Base-by-base conservation (phyloP, 106 monocot genomes). In the Dactylorhiza incarnata region DNA sequence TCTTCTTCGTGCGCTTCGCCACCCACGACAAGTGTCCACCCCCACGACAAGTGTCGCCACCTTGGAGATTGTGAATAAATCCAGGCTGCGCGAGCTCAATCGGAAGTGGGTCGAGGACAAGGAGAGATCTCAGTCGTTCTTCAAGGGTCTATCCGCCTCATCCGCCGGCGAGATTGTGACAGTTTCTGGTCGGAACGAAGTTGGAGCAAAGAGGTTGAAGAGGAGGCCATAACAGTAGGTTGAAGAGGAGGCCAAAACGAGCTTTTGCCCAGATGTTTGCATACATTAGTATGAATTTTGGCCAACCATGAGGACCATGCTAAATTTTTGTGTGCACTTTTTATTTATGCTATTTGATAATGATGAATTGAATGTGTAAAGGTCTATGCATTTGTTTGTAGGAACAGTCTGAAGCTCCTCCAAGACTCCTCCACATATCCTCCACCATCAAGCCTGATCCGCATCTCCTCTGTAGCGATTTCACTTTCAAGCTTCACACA, bases 61-160 rank as follows among this genome's bases (percentile, higher is more conserved):
- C n/a, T n/a, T 90, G 19, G 90, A 77, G 66, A 86, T 95, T 73
- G 66, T 92, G 5, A 83, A 83, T 80, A 84, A 72, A 79, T 80
- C 92, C 70, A 71, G 20, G 78, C 24, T 49, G 71, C 78, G 76
- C 69, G 56, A 74, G 74, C 54, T 23, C 45, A 87, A 47, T 75
- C 59, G 79, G 73, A 73, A 73, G 67, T 74, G 82, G 45, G 53
- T 70, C 26, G 77, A 58, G 53, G 67, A 20, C 23, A 19, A 77
- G 51, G 80, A 29, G 9, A 23, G 13, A 15, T 2, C 2, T 8
- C 23, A 0, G 72, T 46, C 16, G 19, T 24, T 29, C 20, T 50
- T 83, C 2, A 17, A 81, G 1, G 69, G 44, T 12, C 37, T 78
- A 9, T 63, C 73, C 2, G 44, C 77, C 10, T 50, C 76, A 1